These are phyloP conservation scores for Wickerhamiella occidentalis DNA, from an alignment of 805 yeast genomes.

Conservation along the genomic window DNA sequence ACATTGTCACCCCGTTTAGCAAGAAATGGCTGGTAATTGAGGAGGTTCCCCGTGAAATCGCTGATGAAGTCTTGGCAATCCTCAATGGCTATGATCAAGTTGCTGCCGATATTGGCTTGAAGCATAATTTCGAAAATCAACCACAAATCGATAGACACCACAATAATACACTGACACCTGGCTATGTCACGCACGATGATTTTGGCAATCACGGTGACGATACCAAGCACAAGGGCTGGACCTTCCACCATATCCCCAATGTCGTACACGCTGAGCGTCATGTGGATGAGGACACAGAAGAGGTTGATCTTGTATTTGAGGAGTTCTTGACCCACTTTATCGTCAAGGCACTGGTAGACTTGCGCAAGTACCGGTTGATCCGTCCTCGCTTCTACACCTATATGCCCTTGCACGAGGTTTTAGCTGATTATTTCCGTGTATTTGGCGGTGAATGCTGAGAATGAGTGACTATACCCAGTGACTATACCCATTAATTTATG, in stretches of 20 bases:
- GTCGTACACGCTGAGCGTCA: conserved; percentile 44
- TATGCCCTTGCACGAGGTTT: conserved; percentile 2
- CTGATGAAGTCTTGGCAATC: conserved; percentile 39
- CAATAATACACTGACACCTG: conserved; percentile 33
- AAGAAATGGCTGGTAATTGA: conserved; percentile 64
- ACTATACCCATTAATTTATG: neutral
- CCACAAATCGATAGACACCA: neutral
- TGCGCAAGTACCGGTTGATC: conserved; percentile 17
- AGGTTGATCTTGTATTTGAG: conserved; percentile 64
- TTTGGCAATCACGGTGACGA: conserved; percentile 80
- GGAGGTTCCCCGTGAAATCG: conserved; percentile 45
- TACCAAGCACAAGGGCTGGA: conserved; percentile 50
- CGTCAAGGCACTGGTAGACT: conserved; percentile 33
- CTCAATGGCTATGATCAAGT: conserved; percentile 36
- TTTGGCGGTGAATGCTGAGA: neutral
- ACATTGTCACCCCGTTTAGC: conserved; percentile 69
- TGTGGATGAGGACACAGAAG: conserved; percentile 23
- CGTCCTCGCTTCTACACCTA: conserved; percentile 6
- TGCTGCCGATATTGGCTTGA: conserved; percentile 8
- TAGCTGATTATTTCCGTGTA: neutral
- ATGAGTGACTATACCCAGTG: too few relatives aligned
- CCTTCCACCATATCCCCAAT: conserved; percentile 57
- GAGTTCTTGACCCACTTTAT: conserved; percentile 55
- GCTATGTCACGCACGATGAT: conserved; percentile 78
- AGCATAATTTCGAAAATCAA: neutral